These are phyloP conservation scores for Plicaturopsis crispa DNA, from an alignment of 768 basidiomycete species.

Conservation along the genomic window DNA sequence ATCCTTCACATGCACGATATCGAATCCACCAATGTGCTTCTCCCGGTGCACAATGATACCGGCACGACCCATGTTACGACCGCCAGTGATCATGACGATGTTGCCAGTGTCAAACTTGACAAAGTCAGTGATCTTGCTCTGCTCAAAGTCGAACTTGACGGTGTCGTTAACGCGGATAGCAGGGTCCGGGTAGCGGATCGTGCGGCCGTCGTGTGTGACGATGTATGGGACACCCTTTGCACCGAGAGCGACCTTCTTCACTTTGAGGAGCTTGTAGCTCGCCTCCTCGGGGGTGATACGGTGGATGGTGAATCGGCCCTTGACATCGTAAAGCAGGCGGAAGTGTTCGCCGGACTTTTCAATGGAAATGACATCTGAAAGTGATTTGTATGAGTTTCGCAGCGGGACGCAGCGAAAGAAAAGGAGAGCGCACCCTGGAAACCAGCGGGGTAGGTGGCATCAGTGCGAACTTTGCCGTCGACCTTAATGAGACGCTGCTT, in stretches of 20 bases:
- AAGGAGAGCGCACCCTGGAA: conserved; percentile 74
- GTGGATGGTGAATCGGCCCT: conserved; percentile 99
- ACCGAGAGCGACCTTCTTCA: conserved; percentile 87
- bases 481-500: conserved; percentile 97
- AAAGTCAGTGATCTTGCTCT: conserved; percentile 87
- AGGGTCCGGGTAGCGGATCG: conserved; percentile 99
- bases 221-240: conserved; percentile 92
- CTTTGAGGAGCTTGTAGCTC: conserved; percentile 92
- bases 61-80: conserved; percentile 98
- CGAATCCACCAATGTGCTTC: conserved; percentile 97
- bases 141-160: conserved; percentile 93
- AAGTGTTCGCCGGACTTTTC: conserved; percentile 99
- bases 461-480: conserved; percentile 97
- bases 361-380: conserved; percentile 86
- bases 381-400: conserved; percentile 1
- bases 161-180: conserved; percentile 94
- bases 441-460: conserved; percentile 93
- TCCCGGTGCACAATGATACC: conserved; percentile 95
- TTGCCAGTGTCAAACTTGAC: conserved; percentile 98
- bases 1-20: conserved; percentile 98
- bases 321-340: conserved; percentile 98
- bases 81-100: conserved; percentile 96
- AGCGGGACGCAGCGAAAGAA: not conserved
- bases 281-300: conserved; percentile 98
- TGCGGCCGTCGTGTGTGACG: conserved; percentile 98